Evolutionary conservation across 2,329 filamentous ascomycete species (phyloP), one percentile per base, ranked within the genome.

Genomic region (Epichloe hybrida): DNA sequence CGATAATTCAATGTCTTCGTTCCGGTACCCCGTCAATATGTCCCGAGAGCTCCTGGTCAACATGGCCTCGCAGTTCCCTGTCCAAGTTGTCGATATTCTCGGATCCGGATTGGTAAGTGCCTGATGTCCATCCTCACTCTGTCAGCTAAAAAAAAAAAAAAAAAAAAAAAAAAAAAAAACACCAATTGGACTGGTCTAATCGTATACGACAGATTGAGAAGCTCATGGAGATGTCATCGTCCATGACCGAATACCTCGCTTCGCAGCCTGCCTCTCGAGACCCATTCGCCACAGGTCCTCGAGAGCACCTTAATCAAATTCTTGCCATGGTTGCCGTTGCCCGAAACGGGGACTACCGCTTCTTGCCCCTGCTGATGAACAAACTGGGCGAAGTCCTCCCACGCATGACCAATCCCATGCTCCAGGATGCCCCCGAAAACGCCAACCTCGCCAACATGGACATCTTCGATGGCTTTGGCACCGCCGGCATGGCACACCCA

Each of bases 331-430:
- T 89, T 2, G 81, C 82, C 2, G 72, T 80, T 8, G 74, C 93
- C 17, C 84, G 86, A n/a, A 83, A 80, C 52, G 86, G 86, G 6
- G 77, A 90, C 51, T 77, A 84, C 54, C 83, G 84, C 48, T 93
- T 88, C 62, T 71, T 91, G 13, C 87, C 87, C 3, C 73, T 94
- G 0, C 74, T 95, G 1, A 68, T 93, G 50, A 78, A 77, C 63
- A 93, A 91, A 68, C 77, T 91, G 39, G 76, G 83, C 54, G 84
- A 91, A 41, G 74, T 84, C 3, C 69, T 90, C 84, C 84, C 7
- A 6, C 73, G 73, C 13, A 69, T 83, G 15, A 72, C 74, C 52
- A 80, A 76, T 56, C 80, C 80, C 1, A 75, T 79, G 69, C 72
- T 83, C 13, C 75, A 77, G 54, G 75, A 75, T 17, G 70, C 76